Evolutionary conservation across 2,329 filamentous ascomycete species (phyloP).

Genomic region (Colletotrichum endophyticum): DNA sequence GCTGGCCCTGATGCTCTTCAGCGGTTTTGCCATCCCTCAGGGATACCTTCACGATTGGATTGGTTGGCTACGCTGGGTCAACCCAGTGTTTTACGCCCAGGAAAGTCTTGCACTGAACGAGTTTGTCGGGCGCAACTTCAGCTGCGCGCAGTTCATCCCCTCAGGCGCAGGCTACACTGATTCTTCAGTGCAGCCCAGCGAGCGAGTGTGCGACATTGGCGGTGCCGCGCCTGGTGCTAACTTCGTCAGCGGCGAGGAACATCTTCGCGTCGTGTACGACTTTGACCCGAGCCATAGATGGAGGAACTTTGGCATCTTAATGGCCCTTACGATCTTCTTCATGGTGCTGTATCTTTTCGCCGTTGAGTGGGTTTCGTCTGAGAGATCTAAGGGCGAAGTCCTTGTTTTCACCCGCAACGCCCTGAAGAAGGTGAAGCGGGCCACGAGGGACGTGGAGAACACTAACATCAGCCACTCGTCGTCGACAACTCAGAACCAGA

Average conservation of each 20-base stretch:
- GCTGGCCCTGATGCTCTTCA: conserved; percentile 58
- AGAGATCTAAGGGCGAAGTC: conserved; percentile 65
- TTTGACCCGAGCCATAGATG: conserved; percentile 52
- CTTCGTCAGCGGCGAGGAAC: conserved; percentile 48
- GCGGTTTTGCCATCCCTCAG: conserved; percentile 52
- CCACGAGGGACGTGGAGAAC: neutral
- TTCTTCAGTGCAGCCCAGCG: neutral
- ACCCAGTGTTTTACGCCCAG: conserved; percentile 62
- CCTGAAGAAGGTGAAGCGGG: neutral
- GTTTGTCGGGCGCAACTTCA: conserved; percentile 54
- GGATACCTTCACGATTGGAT: conserved; percentile 41
- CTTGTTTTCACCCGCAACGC: conserved; percentile 60
- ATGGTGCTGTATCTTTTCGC: conserved; percentile 52
- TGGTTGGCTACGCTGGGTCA: conserved; percentile 62
- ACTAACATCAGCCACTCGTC: neutral
- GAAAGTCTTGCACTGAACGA: conserved; percentile 73
- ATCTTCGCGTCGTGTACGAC: conserved; percentile 44
- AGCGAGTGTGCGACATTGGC: conserved; percentile 47
- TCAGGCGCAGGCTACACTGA: conserved; percentile 20
- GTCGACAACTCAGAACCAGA: neutral
- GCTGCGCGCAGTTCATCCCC: conserved; percentile 23
- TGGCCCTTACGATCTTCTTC: conserved; percentile 55
- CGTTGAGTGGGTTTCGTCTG: conserved; percentile 48
- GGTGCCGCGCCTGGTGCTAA: conserved; percentile 47
- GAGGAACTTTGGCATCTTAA: conserved; percentile 62